A percentile compares a stretch with the other conserved stretches of the same genome.
Conservation (phyloP, 495 filamentous ascomycete species). For the Daldinia concentrica region DNA sequence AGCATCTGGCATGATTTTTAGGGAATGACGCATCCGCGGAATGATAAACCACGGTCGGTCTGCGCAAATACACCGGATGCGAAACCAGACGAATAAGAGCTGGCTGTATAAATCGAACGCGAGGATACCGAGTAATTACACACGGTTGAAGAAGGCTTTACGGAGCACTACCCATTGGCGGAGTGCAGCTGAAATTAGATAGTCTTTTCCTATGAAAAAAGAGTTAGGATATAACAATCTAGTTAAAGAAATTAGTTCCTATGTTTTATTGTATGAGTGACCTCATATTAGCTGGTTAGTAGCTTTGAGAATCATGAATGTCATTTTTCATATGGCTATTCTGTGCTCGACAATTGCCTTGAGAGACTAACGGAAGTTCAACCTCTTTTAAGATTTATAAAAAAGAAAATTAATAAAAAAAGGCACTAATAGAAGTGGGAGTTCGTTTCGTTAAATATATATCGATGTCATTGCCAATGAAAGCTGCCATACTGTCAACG, state of each 20-base stretch:
- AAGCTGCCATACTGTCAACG: no score
- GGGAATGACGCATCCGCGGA: slow-evolving; percentile 35
- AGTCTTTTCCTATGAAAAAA: slow-evolving; percentile 15
- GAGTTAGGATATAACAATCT: not conserved
- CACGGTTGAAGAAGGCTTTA: slow-evolving; percentile 7
- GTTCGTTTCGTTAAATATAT: no score
- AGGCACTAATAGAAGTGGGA: no score
- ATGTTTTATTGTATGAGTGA: not conserved
- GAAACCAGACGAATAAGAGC: not conserved
- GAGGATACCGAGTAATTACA: slow-evolving; percentile 19
- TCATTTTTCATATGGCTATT: no score
- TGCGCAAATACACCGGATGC: slow-evolving; percentile 8
- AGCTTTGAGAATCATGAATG: no score
- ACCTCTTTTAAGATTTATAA: no score
- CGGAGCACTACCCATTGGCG: not conserved
- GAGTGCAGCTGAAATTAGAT: slow-evolving; percentile 14
- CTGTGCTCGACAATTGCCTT: no score
- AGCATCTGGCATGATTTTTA: slow-evolving; percentile 31
- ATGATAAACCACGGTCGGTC: slow-evolving; percentile 15
- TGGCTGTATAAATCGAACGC: slow-evolving; percentile 29
- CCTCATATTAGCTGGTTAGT: no score
- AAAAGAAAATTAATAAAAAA: no score
- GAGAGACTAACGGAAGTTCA: no score
- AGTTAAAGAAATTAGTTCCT: not conserved
- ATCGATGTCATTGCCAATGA: no score